Base-by-base conservation (phyloP, 2,329 filamentous ascomycete genomes). In the Phaeosphaeriaceae sp. region DNA sequence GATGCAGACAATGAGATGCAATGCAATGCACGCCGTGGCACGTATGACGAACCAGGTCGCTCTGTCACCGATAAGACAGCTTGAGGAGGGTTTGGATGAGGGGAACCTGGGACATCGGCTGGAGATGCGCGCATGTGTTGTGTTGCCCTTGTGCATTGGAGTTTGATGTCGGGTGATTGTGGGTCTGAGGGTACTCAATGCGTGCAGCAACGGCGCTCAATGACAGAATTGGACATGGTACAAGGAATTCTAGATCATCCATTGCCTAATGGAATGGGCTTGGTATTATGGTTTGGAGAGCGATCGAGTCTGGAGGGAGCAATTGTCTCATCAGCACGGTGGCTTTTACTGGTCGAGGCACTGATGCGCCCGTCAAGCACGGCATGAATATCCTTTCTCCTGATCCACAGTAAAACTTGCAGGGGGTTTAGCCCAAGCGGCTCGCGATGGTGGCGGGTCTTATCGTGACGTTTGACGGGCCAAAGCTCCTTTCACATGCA, bases 401-500 rank as follows among this genome's bases (percentile, higher is more conserved):
- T 46, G 51, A 43, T 53, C 51, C 21, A 49, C 43, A 26, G 44
- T 28, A 49, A 54, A 49, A 30, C 23, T 54, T 19, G 52, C 26
- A 54, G 19, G 19, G 26, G 26, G 28, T 40, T 21, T 11, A 35
- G n/a, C 11, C 10, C 19, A 47, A 48, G 40, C 21, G 42, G 42
- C 22, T 35, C 11, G 21, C 21, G 54, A 51, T 43, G 54, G 46
- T 64, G 55, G 64, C 56, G 47, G 59, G 59, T 56, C 55, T 64
- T 60, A 66, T 66, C 61, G 52, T 60, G 47, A 42, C 43, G 58
- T 32, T 60, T 43, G 50, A 61, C n/a, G 58, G 65, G 62, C 56
- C 63, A 65, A 63, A 54, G 60, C 63, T 52, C 49, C 61, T 71
- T 67, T 71, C 68, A 71, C 68, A 71, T 71, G 68, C 60, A 61